A percentile compares a stretch with the other conserved stretches of the same genome.
Conservation (phyloP, 768 basidiomycete species). For the Lepiota brunneoincarnata region DNA sequence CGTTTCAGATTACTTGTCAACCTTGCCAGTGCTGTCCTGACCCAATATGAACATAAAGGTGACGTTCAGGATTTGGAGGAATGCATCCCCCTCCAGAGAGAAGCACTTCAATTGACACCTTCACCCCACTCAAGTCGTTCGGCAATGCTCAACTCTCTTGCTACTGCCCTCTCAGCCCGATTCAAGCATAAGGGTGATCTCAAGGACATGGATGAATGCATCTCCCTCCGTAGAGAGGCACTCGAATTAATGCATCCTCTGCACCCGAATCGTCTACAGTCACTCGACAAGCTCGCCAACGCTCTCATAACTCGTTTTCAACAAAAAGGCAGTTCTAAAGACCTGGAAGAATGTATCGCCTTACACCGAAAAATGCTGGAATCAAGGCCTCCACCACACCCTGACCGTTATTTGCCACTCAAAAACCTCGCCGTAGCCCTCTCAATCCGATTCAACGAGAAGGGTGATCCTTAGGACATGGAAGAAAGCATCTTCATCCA, state of each 20-base stretch:
- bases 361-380: slow-evolving; percentile 11
- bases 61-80: neutral
- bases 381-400: slow-evolving; percentile 7
- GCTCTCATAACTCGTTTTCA: neutral
- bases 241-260: neutral
- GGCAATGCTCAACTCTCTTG: neutral
- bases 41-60: neutral
- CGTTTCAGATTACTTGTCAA: neutral
- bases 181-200: neutral
- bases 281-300: neutral
- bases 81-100: neutral
- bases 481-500: slow-evolving; percentile 17
- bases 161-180: neutral
- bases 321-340: neutral
- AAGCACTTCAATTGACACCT: neutral
- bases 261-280: neutral
- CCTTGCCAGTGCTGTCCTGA: neutral
- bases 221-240: neutral
- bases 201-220: neutral
- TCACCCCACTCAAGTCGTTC: neutral
- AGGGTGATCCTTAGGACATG: slow-evolving; percentile 10
- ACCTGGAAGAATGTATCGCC: slow-evolving; percentile 12
- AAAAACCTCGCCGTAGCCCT: slow-evolving; percentile 14
- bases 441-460: neutral
- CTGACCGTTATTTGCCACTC: slow-evolving; percentile 13